Base-by-base conservation (phyloP, 2,329 filamentous ascomycete genomes). In the Claviceps sorghi region DNA sequence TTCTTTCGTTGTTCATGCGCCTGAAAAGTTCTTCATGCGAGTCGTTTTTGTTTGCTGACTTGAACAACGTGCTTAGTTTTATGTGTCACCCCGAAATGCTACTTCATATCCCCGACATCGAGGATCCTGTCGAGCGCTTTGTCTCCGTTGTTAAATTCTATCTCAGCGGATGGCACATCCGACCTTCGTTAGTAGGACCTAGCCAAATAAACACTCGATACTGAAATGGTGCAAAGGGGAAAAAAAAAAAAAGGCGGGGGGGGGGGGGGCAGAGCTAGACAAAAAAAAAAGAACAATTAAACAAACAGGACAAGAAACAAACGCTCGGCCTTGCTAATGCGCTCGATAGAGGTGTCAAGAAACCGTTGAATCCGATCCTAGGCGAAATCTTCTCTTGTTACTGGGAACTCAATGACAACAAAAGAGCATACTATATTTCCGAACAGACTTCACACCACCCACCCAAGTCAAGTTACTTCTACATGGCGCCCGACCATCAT, bases 51-150 rank as follows among this genome's bases (percentile, higher is more conserved):
- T 19, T 48, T 11, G 34, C 50, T 51, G 41, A 51, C 53, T 49
- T 29, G 36, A 9, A 30, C 46, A 13, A 29, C 40, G n/a, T 43
- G 42, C 52, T 52, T 65, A 96, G 90, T 75, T 98, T 98, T 76
- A 98, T 98, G 93, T 94, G 91, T 61, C 93, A 98, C 66, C 93
- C 93, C 42, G 93, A 98, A 70, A 94, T 89, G 63, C 83, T 98
- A 34, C 80, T 98, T 4, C 84, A 86, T 36, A 93, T 97, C 68
- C 80, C 91, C 45, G 73, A 80, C 47, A 86, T 96, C 60, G 86
- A 97, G 50, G 91, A 98, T 63, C 91, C 93, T 1, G 74, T 88
- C 53, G 75, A 91, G 63, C 82, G 93, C 66, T 98, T 98, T 64
- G 82, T 97, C 32, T 87, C 89, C 15, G 93, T 98, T 49, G 88